A percentile compares a stretch with the other conserved stretches of the same genome.
Evolutionary conservation across 2,329 filamentous ascomycete genomes (phyloP).

Genomic region (Epichloe baconii): DNA sequence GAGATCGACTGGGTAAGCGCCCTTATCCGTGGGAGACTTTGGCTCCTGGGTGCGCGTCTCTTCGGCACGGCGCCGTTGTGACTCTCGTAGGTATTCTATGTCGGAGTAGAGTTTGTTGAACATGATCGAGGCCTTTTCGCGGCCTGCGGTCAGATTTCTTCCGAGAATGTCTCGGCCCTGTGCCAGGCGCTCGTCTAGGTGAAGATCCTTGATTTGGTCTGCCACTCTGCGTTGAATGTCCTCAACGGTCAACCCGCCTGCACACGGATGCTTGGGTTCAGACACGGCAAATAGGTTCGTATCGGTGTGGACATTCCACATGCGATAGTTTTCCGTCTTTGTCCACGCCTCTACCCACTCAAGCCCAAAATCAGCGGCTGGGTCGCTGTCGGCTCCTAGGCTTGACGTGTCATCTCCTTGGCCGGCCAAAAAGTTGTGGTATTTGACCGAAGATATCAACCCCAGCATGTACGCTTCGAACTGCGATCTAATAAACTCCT

Average conservation of each 20-base stretch:
- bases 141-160: slow-evolving; percentile 77
- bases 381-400: slow-evolving; percentile 66
- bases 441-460: slow-evolving; percentile 79
- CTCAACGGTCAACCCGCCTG: slow-evolving; percentile 83
- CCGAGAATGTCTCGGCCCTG: slow-evolving; percentile 74
- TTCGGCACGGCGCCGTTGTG: slow-evolving; percentile 29
- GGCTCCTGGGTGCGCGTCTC: slow-evolving; percentile 17
- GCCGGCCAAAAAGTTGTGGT: slow-evolving; percentile 59
- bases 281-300: slow-evolving; percentile 88
- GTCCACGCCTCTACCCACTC: slow-evolving; percentile 86
- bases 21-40: slow-evolving; percentile 5
- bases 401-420: slow-evolving; percentile 57
- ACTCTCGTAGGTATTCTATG: slow-evolving; percentile 52
- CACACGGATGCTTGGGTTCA: slow-evolving; percentile 84
- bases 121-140: slow-evolving; percentile 74
- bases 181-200: slow-evolving; percentile 81
- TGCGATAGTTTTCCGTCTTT: slow-evolving; percentile 76
- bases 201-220: slow-evolving; percentile 85
- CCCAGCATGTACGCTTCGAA: slow-evolving; percentile 95
- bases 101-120: slow-evolving; percentile 86
- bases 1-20: slow-evolving; percentile 15
- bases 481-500: slow-evolving; percentile 93
- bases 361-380: slow-evolving; percentile 65
- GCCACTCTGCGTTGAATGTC: slow-evolving; percentile 84
- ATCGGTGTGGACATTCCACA: slow-evolving; percentile 73